A percentile compares a stretch with the other conserved stretches of the same genome.
Evolutionary conservation across 352 stramenopile genomes (phyloP).

Genomic region (Pythium grandisporangium): DNA sequence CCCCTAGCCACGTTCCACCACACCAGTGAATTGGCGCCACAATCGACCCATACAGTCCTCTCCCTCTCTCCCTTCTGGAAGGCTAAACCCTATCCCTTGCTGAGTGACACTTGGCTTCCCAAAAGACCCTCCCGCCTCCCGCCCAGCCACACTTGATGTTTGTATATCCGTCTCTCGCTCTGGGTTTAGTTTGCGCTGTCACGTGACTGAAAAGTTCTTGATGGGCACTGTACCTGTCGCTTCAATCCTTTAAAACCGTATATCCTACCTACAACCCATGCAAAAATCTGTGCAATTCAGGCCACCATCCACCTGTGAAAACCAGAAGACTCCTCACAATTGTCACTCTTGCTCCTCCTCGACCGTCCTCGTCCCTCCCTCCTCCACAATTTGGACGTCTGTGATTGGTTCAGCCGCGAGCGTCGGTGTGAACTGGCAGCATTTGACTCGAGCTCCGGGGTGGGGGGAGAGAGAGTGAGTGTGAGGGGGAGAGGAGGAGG

Average conservation of each 20-base stretch:
- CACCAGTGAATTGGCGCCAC: too few relatives aligned
- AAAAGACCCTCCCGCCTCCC: too few relatives aligned
- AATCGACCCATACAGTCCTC: too few relatives aligned
- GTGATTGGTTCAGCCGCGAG: conserved; percentile 17
- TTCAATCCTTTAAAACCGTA: conserved; percentile 7
- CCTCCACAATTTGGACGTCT: conserved; percentile 7
- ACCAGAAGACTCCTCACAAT: too few relatives aligned
- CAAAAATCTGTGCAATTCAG: too few relatives aligned
- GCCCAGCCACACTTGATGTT: conserved; percentile 5
- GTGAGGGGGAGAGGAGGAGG: background rate
- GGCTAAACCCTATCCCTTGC: too few relatives aligned
- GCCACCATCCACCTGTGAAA: too few relatives aligned
- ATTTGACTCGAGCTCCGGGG: too few relatives aligned
- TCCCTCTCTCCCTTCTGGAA: too few relatives aligned
- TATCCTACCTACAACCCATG: background rate
- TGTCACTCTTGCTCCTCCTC: background rate
- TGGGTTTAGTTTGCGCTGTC: conserved; percentile 13
- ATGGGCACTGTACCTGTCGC: conserved; percentile 9
- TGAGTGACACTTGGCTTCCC: too few relatives aligned
- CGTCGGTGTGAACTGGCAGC: too few relatives aligned
- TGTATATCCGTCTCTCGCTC: conserved; percentile 3
- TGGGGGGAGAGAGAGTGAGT: conserved; percentile 12
- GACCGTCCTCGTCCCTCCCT: conserved; percentile 3
- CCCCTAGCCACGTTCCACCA: too few relatives aligned
- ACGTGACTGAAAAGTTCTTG: conserved; percentile 14